Base-by-base conservation (phyloP, 2,329 filamentous ascomycete genomes). In the Xylaria multiplex region DNA sequence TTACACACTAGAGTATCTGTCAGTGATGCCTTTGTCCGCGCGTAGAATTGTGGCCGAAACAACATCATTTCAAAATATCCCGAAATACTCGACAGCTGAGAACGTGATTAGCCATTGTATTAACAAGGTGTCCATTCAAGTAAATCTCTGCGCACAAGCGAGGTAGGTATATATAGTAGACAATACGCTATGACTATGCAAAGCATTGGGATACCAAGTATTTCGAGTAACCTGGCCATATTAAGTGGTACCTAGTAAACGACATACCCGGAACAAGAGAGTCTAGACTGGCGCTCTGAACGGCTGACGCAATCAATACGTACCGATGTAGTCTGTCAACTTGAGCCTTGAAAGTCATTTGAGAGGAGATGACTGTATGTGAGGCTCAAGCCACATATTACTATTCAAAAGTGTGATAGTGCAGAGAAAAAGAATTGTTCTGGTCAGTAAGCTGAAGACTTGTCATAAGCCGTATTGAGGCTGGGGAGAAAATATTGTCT, bases 341-440 rank as follows among this genome's bases (percentile, higher is more conserved):
- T 35, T 35, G 6, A 8, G 32, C 32, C 9, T 35, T 35, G 6
- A 2, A 40, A 2, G 13, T 8, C 24, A 48, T 55, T 55, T 42
- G 5, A 14, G 30, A 52, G 19, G n/a, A 13, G 11, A 32, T 43
- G 24, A 2, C 22, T 27, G 27, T 27, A 45, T 30, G 8, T 19
- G 40, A 19, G 55, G 16, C 19, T 14, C 27, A 49, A 57, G 52
- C 60, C 60, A 50, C 53, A 32, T 54, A 59, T 43, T 43, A 64
- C 55, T 59, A 49, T 59, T 27, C 6, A 42, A 37, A n/a, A n/a
- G 22, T 40, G 22, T 19, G 49, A 14, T 2, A 16, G 13, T 27
- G 27, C 5, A 50, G 14, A 35, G n/a, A 45, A 37, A 19, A 24
- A 45, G 37, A 19, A 43, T 27, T 40, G 19, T 30, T 30, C 13